phyloP scores from a whole-genome alignment of 2,329 filamentous ascomycete species.

The Aspergillus sp. region DNA sequence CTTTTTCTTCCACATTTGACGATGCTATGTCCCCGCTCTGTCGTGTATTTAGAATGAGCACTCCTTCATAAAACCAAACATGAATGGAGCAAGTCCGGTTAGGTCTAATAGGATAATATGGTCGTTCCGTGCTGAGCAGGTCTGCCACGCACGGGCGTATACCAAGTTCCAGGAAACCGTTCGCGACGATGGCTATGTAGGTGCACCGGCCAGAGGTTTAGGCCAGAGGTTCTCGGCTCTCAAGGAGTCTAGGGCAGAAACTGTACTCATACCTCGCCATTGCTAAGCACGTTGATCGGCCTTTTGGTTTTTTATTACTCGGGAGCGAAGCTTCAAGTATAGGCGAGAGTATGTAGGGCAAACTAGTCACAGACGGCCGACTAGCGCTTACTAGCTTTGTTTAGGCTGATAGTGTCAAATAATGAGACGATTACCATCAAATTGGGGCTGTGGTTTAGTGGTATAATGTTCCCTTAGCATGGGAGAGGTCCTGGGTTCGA shows the following conservation, averaged over 20 bases:
- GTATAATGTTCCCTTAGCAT: slow-evolving; percentile 19
- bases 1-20: neutral
- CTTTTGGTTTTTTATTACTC: too few relatives aligned
- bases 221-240: too few relatives aligned
- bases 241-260: too few relatives aligned
- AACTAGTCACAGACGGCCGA: neutral
- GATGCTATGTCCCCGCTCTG: neutral
- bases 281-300: too few relatives aligned
- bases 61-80: neutral
- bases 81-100: neutral
- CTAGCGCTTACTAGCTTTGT: neutral
- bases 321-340: neutral
- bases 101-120: neutral
- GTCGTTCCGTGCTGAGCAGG: neutral
- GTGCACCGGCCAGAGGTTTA: too few relatives aligned
- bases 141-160: neutral
- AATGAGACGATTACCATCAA: neutral
- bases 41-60: neutral
- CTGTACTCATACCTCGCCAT: too few relatives aligned
- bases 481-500: slow-evolving; percentile 19
- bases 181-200: too few relatives aligned
- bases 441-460: slow-evolving; percentile 18
- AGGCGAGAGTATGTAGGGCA: neutral
- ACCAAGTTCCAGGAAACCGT: neutral
- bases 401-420: neutral